Conservation (phyloP, 345 rosid genomes). For the Brassica rapa region DNA sequence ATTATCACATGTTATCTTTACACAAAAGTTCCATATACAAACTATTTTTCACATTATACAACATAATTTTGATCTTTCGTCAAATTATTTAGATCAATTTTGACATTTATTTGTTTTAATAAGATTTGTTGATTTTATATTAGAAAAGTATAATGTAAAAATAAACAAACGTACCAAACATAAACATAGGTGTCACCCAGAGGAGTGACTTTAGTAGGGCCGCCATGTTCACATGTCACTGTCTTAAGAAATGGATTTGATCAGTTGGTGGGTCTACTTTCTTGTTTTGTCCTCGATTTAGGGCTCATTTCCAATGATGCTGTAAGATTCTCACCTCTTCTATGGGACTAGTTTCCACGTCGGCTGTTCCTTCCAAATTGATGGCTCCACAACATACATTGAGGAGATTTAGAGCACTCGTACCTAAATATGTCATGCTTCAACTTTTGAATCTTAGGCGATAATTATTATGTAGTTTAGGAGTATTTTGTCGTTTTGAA, state of each 20-base stretch:
- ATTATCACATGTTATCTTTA: no score
- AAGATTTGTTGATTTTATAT: neutral
- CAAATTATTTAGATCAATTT: neutral
- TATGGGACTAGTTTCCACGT: conserved; percentile 21
- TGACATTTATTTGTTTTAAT: neutral
- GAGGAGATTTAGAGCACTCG: neutral
- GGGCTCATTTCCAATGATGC: conserved; percentile 39
- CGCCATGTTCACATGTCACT: conserved; percentile 40
- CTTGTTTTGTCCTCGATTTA: conserved; percentile 12
- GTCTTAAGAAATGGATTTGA: conserved; percentile 16
- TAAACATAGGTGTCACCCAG: conserved; percentile 31
- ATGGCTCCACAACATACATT: conserved; percentile 4
- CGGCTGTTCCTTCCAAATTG: conserved; percentile 17
- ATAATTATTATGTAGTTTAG: neutral
- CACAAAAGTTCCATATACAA: neutral
- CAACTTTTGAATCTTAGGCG: neutral
- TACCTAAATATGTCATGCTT: neutral
- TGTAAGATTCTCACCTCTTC: conserved; percentile 29
- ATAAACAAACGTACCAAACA: conserved; percentile 18
- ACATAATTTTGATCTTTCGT: neutral
- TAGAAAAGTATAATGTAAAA: neutral
- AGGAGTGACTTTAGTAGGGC: conserved; percentile 37
- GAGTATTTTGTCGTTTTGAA: neutral
- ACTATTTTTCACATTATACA: neutral
- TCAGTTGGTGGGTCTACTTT: conserved; percentile 12